Conservation (phyloP, 805 yeast species). For the Candida koratica region DNA sequence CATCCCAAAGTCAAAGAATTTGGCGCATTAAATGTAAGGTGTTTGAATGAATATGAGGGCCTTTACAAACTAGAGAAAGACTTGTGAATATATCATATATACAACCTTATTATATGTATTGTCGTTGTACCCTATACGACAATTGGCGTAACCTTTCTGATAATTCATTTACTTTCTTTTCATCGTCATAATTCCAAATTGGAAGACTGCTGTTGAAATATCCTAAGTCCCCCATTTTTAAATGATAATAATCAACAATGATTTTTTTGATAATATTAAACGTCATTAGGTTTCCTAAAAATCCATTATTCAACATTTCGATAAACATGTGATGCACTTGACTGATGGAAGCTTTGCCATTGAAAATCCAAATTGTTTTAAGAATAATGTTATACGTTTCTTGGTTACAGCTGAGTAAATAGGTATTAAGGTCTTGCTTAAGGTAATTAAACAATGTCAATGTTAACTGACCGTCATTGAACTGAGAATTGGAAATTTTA, state of each 20-base stretch:
- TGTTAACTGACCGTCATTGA: constrained; percentile 35
- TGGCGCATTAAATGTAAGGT: constrained; percentile 7
- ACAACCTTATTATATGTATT: background rate
- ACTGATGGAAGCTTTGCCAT: constrained; percentile 34
- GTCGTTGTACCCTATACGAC: constrained; percentile 4
- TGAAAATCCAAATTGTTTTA: constrained; percentile 33
- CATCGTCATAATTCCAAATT: constrained; percentile 37
- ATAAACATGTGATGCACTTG: constrained; percentile 30
- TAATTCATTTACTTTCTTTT: constrained; percentile 21
- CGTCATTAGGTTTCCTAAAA: constrained; percentile 33
- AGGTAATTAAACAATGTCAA: constrained; percentile 32
- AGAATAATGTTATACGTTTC: constrained; percentile 39
- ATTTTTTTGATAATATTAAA: constrained; percentile 33
- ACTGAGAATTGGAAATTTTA: constrained; percentile 21
- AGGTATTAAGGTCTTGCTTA: constrained; percentile 30
- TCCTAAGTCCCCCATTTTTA: constrained; percentile 26
- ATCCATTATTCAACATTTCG: constrained; percentile 43
- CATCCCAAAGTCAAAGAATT: constrained; percentile 22
- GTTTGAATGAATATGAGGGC: constrained; percentile 9
- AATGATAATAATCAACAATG: constrained; percentile 29
- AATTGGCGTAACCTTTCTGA: constrained; percentile 6
- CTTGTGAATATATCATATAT: background rate
- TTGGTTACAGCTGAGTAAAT: constrained; percentile 37
- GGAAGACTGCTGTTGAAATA: constrained; percentile 22
- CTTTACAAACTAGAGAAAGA: constrained; percentile 4